Evolutionary conservation across 495 filamentous ascomycete genomes (phyloP).

Genomic region (Hypoxylon fuscum): DNA sequence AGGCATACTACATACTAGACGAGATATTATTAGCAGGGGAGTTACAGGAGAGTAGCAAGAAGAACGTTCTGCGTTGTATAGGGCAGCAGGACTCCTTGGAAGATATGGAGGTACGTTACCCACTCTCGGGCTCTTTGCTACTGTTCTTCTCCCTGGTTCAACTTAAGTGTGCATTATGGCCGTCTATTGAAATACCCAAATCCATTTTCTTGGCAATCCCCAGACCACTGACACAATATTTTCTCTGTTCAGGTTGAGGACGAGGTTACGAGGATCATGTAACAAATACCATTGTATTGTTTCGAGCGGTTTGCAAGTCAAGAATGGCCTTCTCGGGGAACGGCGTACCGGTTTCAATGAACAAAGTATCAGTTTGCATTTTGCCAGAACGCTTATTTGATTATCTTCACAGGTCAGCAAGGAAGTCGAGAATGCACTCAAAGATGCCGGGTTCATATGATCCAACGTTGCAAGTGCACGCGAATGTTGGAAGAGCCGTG

Average conservation of each 20-base stretch:
- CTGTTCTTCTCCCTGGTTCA: conserved; percentile 1
- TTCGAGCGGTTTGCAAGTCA: conserved; percentile 27
- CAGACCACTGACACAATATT: conserved; percentile 63
- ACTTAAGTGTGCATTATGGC: neutral
- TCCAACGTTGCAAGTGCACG: conserved; percentile 12
- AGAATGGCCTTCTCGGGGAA: conserved; percentile 20
- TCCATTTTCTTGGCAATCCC: conserved; percentile 40
- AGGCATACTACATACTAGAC: conserved; percentile 98
- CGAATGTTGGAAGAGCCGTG: conserved; percentile 8
- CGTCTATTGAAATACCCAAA: conserved; percentile 4
- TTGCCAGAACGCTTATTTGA: conserved; percentile 43
- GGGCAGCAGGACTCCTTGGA: conserved; percentile 93
- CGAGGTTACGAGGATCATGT: conserved; percentile 96
- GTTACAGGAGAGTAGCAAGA: conserved; percentile 99
- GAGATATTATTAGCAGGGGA: conserved; percentile 95
- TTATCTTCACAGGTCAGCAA: conserved; percentile 47
- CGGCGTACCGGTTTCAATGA: conserved; percentile 34
- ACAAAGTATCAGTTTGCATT: conserved; percentile 32
- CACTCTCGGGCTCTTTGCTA: conserved; percentile 13
- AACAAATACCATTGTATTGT: conserved; percentile 53
- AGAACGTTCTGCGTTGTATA: conserved; percentile 95
- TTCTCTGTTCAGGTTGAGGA: conserved; percentile 82
- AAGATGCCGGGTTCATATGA: conserved; percentile 52
- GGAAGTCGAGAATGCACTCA: conserved; percentile 47
- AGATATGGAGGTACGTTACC: conserved; percentile 90